Evolutionary conservation across 257 asterid species (phyloP), one percentile per base, ranked within the genome.

Genomic region (Forsythia suspensa): DNA sequence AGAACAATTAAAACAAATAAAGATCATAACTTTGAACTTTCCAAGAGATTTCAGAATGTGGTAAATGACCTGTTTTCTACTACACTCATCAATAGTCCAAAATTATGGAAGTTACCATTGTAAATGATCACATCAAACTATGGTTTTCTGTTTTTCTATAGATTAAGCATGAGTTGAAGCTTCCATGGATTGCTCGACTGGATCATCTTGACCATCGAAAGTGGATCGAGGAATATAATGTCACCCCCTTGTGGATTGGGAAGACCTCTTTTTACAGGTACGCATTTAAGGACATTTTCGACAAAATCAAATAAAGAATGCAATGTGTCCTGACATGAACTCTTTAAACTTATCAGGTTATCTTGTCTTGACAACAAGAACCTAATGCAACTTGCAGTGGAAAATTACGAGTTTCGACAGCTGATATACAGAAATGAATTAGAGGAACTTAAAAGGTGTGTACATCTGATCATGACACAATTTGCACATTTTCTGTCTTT

Each of bases 171-270:
- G 94, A 90, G 78, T 11, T 91, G 81, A 38, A 40, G 44, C 73
- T 78, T 51, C 91, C 92, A 3, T 91, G 97, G 97, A 41, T 69
- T 43, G 85, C 90, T 82, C 87, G 94, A 4, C 71, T 90, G 37
- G 94, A 91, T 80, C 93, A 84, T 39, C 89, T 87, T 68, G 88
- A 87, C 57, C 91, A 90, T 13, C 82, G 95, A 67, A 80, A 80
- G 66, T 91, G 94, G 92, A 91, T 91, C 24, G 97, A 91, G 83
- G 87, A 85, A 72, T 77, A 61, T 66, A 76, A 76, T 75, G 72
- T 13, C 38, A 74, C 79, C 67, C 85, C 85, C 38, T 70, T 75
- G 7, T 79, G 84, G 85, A 41, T 69, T 9, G 91, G 84, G 52
- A 89, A 85, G 74, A 82, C 86, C 37, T 82, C 92, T 29, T 84